phyloP scores from a whole-genome alignment of 192 early-diverging fungal genomes.

The Coemansia sp. region DNA sequence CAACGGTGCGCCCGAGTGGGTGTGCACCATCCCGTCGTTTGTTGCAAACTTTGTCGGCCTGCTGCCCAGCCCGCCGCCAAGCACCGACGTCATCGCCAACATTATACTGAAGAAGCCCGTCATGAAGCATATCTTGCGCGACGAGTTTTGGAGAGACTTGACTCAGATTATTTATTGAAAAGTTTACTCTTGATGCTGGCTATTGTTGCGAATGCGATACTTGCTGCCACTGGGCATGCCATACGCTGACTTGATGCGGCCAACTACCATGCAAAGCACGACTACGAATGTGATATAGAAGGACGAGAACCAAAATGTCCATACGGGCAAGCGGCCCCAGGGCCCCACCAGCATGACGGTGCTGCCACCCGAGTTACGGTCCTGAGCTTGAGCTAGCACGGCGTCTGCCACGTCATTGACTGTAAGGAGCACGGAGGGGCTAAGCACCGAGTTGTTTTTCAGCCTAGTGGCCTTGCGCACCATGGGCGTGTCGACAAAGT shows the following conservation, averaged over 20 bases:
- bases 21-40: conserved; percentile 46
- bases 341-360: conserved; percentile 27
- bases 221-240: conserved; percentile 14
- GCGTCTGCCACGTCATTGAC: conserved; percentile 33
- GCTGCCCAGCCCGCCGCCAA: conserved; percentile 43
- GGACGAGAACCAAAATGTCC: conserved; percentile 13
- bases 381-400: conserved; percentile 23
- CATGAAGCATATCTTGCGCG: conserved; percentile 29
- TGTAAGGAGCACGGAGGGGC: conserved; percentile 5
- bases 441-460: background rate
- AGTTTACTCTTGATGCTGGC: conserved; percentile 5
- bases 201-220: background rate
- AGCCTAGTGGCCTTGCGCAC: background rate
- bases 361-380: conserved; percentile 21
- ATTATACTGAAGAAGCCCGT: conserved; percentile 38
- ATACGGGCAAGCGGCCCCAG: conserved; percentile 25
- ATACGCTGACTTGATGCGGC: background rate
- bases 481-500: conserved; percentile 36
- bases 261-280: conserved; percentile 1
- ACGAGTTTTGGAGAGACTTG: conserved; percentile 44
- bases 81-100: conserved; percentile 45
- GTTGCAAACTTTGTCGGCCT: conserved; percentile 51
- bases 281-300: background rate
- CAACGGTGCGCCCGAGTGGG: conserved; percentile 44
- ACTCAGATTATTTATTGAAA: conserved; percentile 39